Conservation (phyloP, 164 flowering plant genomes). For the Stephania yunnanensis region DNA sequence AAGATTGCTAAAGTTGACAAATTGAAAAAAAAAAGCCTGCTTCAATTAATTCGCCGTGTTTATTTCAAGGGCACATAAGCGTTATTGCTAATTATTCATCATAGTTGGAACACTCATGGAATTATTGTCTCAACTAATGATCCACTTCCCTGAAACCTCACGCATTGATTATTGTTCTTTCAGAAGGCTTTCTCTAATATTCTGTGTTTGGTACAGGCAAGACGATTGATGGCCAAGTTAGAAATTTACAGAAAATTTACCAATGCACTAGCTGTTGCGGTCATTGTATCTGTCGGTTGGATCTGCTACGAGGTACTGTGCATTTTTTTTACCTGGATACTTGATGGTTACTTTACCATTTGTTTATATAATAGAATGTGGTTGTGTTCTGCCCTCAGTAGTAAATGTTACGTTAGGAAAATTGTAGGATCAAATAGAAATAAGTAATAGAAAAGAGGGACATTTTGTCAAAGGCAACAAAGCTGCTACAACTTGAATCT, state of each 20-base stretch:
- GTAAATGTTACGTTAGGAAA: background rate
- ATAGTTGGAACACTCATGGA: background rate
- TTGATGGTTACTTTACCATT: background rate
- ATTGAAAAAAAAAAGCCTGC: no score
- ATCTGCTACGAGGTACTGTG: slow-evolving; percentile 84
- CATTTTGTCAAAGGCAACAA: no score
- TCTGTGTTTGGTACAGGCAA: slow-evolving; percentile 44
- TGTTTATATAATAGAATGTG: background rate
- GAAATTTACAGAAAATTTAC: slow-evolving; percentile 96
- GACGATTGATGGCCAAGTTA: slow-evolving; percentile 76
- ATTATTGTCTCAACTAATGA: background rate
- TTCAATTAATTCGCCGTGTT: background rate
- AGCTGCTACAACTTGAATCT: no score
- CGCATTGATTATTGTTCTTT: background rate
- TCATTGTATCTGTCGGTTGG: slow-evolving; percentile 91
- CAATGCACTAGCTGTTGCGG: slow-evolving; percentile 86
- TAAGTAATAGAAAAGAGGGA: background rate
- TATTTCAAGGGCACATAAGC: background rate
- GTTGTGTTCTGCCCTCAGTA: no score
- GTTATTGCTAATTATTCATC: background rate
- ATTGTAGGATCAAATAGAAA: background rate
- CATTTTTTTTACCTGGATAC: slow-evolving; percentile 3
- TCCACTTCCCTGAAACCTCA: background rate
- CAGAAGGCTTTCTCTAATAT: background rate
- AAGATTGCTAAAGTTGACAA: background rate